These are phyloP conservation scores for Apiospora phragmitis DNA, from an alignment of 2,329 filamentous ascomycete species.

Conservation along the genomic window DNA sequence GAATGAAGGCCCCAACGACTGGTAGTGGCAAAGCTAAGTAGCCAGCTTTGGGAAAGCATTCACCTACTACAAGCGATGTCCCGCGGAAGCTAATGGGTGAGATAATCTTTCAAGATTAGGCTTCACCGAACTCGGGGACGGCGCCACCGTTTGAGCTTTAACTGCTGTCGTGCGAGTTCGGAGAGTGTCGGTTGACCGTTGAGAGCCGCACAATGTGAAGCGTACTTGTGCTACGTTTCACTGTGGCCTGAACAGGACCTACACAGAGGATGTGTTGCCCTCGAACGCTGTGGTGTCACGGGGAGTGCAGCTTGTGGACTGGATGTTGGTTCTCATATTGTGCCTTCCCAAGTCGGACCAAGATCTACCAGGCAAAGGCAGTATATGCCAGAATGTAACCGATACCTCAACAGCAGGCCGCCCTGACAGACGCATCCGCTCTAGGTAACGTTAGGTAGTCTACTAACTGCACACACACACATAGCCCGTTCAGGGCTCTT, in stretches of 20 bases:
- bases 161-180: background rate
- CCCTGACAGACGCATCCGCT: too few relatives aligned
- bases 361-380: background rate
- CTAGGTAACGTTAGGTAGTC: too few relatives aligned
- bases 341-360: background rate
- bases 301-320: background rate
- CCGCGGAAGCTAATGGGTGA: background rate
- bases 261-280: background rate
- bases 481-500: background rate
- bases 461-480: background rate
- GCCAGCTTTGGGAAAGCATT: background rate
- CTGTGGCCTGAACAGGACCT: too few relatives aligned
- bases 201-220: background rate
- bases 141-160: background rate
- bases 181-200: background rate
- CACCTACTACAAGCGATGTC: background rate
- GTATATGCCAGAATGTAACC: background rate
- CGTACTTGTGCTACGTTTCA: background rate
- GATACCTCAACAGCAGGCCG: too few relatives aligned
- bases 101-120: background rate
- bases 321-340: background rate
- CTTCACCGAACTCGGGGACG: background rate
- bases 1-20: background rate
- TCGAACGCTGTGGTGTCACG: background rate
- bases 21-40: background rate